These are phyloP conservation scores for Nicotiana obtusifolia DNA, from an alignment of 257 asterid genomes.

Conservation along the genomic window DNA sequence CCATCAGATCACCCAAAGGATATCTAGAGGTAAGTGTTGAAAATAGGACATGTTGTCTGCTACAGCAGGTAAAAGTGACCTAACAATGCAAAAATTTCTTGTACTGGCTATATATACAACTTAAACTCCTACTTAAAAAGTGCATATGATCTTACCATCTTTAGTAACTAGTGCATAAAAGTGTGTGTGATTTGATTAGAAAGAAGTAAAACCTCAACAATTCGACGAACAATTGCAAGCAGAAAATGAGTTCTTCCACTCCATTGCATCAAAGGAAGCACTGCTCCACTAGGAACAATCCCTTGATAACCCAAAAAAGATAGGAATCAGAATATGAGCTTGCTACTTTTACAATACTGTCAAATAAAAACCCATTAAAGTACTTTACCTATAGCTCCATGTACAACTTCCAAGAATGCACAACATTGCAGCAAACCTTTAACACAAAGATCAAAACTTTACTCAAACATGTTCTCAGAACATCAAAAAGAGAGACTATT, in stretches of 20 bases:
- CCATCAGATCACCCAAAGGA: too few relatives aligned
- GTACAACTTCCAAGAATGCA: conserved; percentile 93
- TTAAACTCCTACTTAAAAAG: too few relatives aligned
- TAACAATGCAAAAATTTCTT: too few relatives aligned
- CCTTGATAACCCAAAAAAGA: conserved; percentile 36
- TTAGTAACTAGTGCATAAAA: not conserved
- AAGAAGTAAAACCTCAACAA: conserved; percentile 46
- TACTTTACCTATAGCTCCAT: conserved; percentile 74
- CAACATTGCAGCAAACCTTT: conserved; percentile 67
- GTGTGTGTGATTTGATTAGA: not conserved
- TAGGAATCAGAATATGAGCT: not conserved
- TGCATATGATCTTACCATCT: too few relatives aligned
- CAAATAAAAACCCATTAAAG: conserved; percentile 4
- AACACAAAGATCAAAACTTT: conserved; percentile 14
- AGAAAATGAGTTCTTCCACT: conserved; percentile 90
- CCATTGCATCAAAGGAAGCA: conserved; percentile 95
- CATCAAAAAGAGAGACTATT: not conserved
- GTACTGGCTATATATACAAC: too few relatives aligned
- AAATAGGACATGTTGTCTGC: too few relatives aligned
- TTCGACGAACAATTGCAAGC: conserved; percentile 57
- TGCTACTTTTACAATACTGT: not conserved
- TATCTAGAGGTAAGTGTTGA: too few relatives aligned
- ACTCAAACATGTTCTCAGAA: not conserved
- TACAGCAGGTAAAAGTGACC: too few relatives aligned
- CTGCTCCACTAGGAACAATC: conserved; percentile 81